Evolutionary conservation across 139 green algal genomes (phyloP).

Genomic region (Axilococcus clingmanii): DNA sequence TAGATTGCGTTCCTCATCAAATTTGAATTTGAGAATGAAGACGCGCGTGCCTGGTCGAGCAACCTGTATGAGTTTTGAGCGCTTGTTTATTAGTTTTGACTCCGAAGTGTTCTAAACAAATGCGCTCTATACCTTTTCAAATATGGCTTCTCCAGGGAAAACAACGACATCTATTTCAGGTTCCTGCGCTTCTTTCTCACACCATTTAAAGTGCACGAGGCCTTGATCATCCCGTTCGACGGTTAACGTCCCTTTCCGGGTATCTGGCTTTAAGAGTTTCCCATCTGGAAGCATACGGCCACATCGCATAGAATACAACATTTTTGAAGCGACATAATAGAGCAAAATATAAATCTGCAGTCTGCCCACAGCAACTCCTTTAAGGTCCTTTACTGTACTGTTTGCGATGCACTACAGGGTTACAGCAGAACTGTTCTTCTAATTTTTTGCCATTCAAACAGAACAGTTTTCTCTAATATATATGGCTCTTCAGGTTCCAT

Average conservation of each 20-base stretch:
- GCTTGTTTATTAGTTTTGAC: neutral
- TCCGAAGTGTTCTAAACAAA: neutral
- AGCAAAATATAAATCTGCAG: too few relatives aligned
- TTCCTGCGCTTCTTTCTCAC: slow-evolving; percentile 22
- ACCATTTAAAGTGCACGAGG: slow-evolving; percentile 42
- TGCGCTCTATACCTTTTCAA: slow-evolving; percentile 31
- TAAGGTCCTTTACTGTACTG: too few relatives aligned
- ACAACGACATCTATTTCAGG: slow-evolving; percentile 40
- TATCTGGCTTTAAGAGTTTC: slow-evolving; percentile 28
- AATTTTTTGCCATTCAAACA: too few relatives aligned
- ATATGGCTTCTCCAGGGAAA: slow-evolving; percentile 43
- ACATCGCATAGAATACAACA: too few relatives aligned
- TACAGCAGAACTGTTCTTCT: too few relatives aligned
- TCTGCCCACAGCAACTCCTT: too few relatives aligned
- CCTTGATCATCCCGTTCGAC: slow-evolving; percentile 27
- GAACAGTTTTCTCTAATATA: too few relatives aligned
- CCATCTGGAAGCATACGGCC: slow-evolving; percentile 21
- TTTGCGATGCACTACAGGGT: too few relatives aligned
- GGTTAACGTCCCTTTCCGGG: slow-evolving; percentile 36
- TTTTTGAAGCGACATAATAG: too few relatives aligned
- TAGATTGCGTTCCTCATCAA: slow-evolving; percentile 33
- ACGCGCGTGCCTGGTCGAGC: slow-evolving; percentile 20
- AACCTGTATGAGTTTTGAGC: slow-evolving; percentile 9
- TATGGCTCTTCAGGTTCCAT: too few relatives aligned
- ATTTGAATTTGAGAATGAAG: slow-evolving; percentile 40